Conservation (phyloP, 768 basidiomycete genomes). For the Auriscalpium vulgare region DNA sequence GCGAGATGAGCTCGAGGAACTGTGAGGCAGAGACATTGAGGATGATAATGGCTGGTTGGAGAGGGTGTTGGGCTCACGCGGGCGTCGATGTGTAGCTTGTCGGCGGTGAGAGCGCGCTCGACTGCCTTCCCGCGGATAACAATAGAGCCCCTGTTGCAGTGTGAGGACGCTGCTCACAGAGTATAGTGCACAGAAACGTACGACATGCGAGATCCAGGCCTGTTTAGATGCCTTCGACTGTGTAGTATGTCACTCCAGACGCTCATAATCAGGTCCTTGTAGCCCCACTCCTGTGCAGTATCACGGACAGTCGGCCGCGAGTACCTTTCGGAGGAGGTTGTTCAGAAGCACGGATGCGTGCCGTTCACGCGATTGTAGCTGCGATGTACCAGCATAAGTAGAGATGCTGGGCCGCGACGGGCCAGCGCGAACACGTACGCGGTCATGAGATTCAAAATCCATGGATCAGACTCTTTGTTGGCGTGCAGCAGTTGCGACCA, state of each 20-base stretch:
- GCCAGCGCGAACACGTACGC: constrained; percentile 28
- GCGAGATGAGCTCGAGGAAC: constrained; percentile 43
- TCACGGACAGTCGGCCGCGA: neutral
- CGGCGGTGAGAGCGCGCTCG: constrained; percentile 30
- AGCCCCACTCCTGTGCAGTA: constrained; percentile 49
- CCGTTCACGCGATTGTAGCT: too few relatives aligned
- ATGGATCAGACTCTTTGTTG: constrained; percentile 43
- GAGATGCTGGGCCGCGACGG: neutral
- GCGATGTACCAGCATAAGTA: constrained; percentile 44
- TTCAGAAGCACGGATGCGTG: too few relatives aligned
- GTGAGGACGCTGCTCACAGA: neutral
- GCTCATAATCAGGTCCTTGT: constrained; percentile 51
- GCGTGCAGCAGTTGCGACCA: too few relatives aligned
- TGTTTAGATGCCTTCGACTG: constrained; percentile 45
- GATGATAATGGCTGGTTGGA: neutral
- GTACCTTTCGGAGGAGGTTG: constrained; percentile 43
- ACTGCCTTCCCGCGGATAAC: constrained; percentile 40
- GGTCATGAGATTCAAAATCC: constrained; percentile 57
- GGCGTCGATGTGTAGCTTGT: constrained; percentile 41
- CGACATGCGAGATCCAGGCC: constrained; percentile 60
- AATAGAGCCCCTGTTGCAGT: constrained; percentile 31
- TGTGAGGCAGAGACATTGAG: constrained; percentile 13
- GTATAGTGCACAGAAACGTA: constrained; percentile 17
- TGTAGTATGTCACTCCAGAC: constrained; percentile 46
- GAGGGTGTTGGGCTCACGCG: constrained; percentile 16